Conservation (phyloP, 257 asterid species). For the Solanum neorickii region DNA sequence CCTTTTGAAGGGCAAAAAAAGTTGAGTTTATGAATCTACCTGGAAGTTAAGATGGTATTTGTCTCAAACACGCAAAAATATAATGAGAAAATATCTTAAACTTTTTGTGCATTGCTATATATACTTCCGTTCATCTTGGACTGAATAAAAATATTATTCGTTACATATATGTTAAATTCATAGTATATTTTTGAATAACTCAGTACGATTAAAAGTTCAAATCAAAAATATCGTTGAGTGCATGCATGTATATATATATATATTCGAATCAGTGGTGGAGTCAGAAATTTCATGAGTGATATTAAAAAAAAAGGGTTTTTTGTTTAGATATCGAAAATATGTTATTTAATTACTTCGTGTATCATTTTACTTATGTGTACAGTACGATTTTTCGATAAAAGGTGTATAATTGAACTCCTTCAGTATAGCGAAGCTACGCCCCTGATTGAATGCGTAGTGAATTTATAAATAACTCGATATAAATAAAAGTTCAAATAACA, state of each 20-base stretch:
- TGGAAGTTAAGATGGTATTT: conserved; percentile 40
- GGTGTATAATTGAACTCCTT: too few relatives aligned
- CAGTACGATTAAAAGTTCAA: background rate
- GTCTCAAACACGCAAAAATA: conserved; percentile 12
- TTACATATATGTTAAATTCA: fast-evolving
- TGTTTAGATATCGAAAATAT: too few relatives aligned
- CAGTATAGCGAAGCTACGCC: too few relatives aligned
- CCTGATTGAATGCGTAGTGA: background rate
- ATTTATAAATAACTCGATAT: background rate
- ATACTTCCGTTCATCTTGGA: background rate
- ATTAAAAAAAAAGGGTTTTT: too few relatives aligned
- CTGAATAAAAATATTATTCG: background rate
- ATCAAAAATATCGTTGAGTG: too few relatives aligned
- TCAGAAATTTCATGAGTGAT: too few relatives aligned
- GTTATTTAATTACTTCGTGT: too few relatives aligned
- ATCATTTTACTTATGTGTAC: too few relatives aligned
- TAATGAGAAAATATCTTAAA: background rate
- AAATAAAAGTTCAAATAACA: background rate
- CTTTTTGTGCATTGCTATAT: background rate
- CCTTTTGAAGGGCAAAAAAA: background rate
- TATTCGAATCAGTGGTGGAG: too few relatives aligned
- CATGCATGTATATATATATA: background rate
- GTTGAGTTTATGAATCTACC: conserved; percentile 38
- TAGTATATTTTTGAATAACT: background rate
- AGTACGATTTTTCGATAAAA: fast-evolving